Evolutionary conservation across 805 yeast genomes (phyloP).

Genomic region (Brettanomyces custersianus): DNA sequence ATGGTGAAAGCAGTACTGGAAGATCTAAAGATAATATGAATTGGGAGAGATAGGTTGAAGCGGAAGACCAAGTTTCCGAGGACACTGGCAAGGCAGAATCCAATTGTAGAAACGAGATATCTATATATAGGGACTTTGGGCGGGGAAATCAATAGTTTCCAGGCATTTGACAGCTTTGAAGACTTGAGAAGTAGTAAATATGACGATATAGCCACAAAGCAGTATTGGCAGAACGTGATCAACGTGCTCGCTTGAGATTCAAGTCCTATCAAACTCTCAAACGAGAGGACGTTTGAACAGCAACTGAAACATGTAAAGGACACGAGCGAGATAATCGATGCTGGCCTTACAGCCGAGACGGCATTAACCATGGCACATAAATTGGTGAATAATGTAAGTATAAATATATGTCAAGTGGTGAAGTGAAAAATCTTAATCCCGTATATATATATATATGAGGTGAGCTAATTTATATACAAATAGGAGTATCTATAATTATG

Average conservation of each 20-base stretch:
- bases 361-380: too few relatives aligned
- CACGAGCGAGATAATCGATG: too few relatives aligned
- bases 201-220: constrained; percentile 40
- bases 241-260: constrained; percentile 34
- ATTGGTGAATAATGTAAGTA: too few relatives aligned
- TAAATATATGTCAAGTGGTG: too few relatives aligned
- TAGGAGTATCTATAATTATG: too few relatives aligned
- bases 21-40: constrained; percentile 60
- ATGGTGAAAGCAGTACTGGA: constrained; percentile 56
- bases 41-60: constrained; percentile 51
- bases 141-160: constrained; percentile 15
- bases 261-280: constrained; percentile 42
- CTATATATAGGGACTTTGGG: constrained; percentile 33
- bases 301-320: constrained; percentile 66
- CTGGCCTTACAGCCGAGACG: too few relatives aligned
- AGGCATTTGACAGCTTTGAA: constrained; percentile 20
- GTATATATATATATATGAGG: too few relatives aligned
- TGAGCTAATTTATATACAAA: too few relatives aligned
- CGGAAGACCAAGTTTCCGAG: constrained; percentile 52
- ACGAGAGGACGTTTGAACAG: constrained; percentile 57
- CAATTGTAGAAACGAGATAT: constrained; percentile 37
- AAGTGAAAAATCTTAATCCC: too few relatives aligned
- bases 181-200: constrained; percentile 21
- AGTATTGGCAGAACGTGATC: constrained; percentile 51
- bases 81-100: constrained; percentile 43